Base-by-base conservation (phyloP, 2,329 filamentous ascomycete species). In the Pseudocercospora crystallina region DNA sequence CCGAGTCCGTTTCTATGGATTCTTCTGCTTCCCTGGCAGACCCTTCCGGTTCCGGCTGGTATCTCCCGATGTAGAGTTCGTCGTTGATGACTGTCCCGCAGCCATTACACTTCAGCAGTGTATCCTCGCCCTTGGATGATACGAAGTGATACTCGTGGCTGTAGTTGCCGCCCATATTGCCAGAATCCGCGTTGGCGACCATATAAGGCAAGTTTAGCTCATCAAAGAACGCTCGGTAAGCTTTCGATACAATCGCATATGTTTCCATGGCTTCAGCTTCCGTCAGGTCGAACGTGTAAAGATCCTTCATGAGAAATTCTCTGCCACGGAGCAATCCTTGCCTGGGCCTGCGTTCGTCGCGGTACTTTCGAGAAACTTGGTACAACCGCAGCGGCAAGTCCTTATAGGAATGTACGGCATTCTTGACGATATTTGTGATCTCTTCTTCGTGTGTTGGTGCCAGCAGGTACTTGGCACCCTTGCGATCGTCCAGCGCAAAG, bases 281-380 rank as follows among this genome's bases (percentile, higher is more conserved):
- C 3, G 79, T 85, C 32, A 79, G 73, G 65, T 99, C 94, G 65
- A 99, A 99, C 0, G 91, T 96, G 69, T 99, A 99, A 1, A 99
- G 80, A 69, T 99, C 94, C 71, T 99, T 99, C 94, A 99, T 99
- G 61, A 90, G 73, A 63, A 99, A 99, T 65, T 99, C 94, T 54
- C 90, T 84, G 1, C 89, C 87, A 8, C 94, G 84, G 8, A 99
- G 76, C 2, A 99, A 77, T 10, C 94, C 94, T 61, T 95, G 89
- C 30, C 94, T 82, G 14, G 94, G 94, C 20, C 94, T 81, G 49
- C 86, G 81, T 71, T 99, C 94, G 72, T 99, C 94, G 42, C 94
- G 84, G 65, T 97, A 99, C 70, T 99, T 99, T 40, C 92, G 82
- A 29, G 89, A 85, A 42, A 94, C 94, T 68, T 99, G 94, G 65